Conservation (phyloP, 768 basidiomycete genomes). For the Pisolithus albus region DNA sequence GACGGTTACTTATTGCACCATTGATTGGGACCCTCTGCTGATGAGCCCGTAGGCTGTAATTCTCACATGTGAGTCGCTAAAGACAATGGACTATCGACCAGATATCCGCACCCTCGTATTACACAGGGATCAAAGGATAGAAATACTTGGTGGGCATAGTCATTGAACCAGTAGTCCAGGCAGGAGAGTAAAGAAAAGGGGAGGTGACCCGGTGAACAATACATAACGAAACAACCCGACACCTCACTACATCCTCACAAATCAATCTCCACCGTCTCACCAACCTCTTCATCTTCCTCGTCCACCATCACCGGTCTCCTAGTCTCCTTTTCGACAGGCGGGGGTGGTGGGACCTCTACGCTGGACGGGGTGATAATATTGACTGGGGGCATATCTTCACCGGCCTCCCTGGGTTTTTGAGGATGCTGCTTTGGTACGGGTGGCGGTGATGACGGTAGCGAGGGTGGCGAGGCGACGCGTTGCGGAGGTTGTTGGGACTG, state of each 20-base stretch:
- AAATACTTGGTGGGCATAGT: no score
- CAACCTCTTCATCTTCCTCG: conserved; percentile 65
- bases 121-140: no score
- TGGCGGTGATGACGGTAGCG: conserved; percentile 22
- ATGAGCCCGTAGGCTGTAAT: no score
- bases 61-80: no score
- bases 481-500: conserved; percentile 7
- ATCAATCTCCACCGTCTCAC: conserved; percentile 70
- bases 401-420: conserved; percentile 13
- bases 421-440: background rate
- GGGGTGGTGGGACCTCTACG: conserved; percentile 75
- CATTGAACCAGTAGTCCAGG: no score
- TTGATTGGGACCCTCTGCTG: no score
- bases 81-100: no score
- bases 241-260: conserved; percentile 29
- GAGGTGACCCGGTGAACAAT: background rate
- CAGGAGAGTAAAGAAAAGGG: no score
- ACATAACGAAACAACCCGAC: background rate
- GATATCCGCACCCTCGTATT: no score
- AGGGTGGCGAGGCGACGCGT: conserved; percentile 19
- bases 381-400: conserved; percentile 9
- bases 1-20: no score
- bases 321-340: conserved; percentile 69
- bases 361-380: conserved; percentile 50
- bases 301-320: conserved; percentile 41